phyloP scores from a whole-genome alignment of 805 yeast genomes.

The Phaffomyces antillensis region DNA sequence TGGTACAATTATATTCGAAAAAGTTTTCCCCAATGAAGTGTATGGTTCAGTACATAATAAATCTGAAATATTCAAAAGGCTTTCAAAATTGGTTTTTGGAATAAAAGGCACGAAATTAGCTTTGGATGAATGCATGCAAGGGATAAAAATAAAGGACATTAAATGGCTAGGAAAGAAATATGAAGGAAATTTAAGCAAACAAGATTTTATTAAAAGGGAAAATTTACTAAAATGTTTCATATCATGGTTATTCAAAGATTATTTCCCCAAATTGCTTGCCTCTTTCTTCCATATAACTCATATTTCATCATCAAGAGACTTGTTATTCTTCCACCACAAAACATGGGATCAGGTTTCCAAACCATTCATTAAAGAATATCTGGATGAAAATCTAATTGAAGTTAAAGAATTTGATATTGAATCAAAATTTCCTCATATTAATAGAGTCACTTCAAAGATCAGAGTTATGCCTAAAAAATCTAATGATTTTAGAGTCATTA shows the following conservation, averaged over 20 bases:
- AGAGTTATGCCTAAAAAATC: constrained; percentile 53
- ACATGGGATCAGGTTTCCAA: constrained; percentile 44
- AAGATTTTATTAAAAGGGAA: constrained; percentile 35
- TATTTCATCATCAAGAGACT: constrained; percentile 31
- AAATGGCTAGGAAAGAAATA: constrained; percentile 43
- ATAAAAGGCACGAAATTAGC: constrained; percentile 31
- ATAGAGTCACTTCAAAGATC: constrained; percentile 26
- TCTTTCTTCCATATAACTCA: constrained; percentile 66
- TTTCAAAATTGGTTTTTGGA: constrained; percentile 33
- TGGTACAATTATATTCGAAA: constrained; percentile 35
- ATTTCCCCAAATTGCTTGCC: constrained; percentile 40
- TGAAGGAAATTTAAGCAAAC: constrained; percentile 26
- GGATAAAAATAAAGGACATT: constrained; percentile 38
- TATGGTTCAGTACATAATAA: constrained; percentile 52
- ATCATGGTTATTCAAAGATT: constrained; percentile 47
- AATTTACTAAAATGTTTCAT: constrained; percentile 35
- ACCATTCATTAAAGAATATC: constrained; percentile 38
- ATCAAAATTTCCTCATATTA: constrained; percentile 13
- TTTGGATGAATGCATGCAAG: constrained; percentile 26
- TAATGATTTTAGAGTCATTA: constrained; percentile 51
- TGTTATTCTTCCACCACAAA: constrained; percentile 49
- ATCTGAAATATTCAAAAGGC: constrained; percentile 27
- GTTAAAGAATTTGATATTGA: constrained; percentile 13
- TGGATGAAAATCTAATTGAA: constrained; percentile 27
- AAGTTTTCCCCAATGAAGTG: constrained; percentile 41